Percentiles rank a stretch among this genome's conserved stretches.
phyloP scores from a whole-genome alignment of 2,329 filamentous ascomycete genomes.

The Exophiala sideris region DNA sequence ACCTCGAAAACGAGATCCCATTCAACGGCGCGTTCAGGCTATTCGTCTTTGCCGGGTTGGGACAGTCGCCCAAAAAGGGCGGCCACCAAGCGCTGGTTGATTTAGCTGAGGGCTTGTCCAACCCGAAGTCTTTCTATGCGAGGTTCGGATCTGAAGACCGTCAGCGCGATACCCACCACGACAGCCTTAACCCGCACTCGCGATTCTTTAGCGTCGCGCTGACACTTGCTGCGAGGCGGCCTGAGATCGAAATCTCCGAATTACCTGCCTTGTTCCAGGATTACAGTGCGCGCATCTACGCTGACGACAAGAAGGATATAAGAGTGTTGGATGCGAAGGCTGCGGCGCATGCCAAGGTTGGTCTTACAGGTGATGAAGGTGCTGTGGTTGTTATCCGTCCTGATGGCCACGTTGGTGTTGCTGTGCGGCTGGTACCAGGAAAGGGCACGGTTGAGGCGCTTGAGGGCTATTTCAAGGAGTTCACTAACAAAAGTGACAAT shows the following conservation, averaged over 20 bases:
- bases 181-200: constrained; percentile 80
- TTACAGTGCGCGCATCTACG: constrained; percentile 80
- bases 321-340: constrained; percentile 67
- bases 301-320: constrained; percentile 75
- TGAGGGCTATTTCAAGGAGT: constrained; percentile 67
- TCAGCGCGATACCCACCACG: constrained; percentile 69
- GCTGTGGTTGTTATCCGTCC: constrained; percentile 81
- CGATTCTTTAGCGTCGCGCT: constrained; percentile 76
- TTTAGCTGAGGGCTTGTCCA: constrained; percentile 62
- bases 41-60: constrained; percentile 77
- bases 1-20: constrained; percentile 85
- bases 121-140: constrained; percentile 68
- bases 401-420: constrained; percentile 80
- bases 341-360: constrained; percentile 83
- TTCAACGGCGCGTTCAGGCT: constrained; percentile 84
- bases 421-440: constrained; percentile 70
- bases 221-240: constrained; percentile 66
- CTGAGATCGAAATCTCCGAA: constrained; percentile 69
- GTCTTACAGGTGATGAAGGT: constrained; percentile 54
- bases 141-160: constrained; percentile 44
- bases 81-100: constrained; percentile 59
- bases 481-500: constrained; percentile 3
- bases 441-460: constrained; percentile 75
- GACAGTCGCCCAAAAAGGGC: constrained; percentile 50
- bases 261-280: constrained; percentile 68